Evolutionary conservation across 306 rosid species (phyloP).

Genomic region (Vachellia collinsii): DNA sequence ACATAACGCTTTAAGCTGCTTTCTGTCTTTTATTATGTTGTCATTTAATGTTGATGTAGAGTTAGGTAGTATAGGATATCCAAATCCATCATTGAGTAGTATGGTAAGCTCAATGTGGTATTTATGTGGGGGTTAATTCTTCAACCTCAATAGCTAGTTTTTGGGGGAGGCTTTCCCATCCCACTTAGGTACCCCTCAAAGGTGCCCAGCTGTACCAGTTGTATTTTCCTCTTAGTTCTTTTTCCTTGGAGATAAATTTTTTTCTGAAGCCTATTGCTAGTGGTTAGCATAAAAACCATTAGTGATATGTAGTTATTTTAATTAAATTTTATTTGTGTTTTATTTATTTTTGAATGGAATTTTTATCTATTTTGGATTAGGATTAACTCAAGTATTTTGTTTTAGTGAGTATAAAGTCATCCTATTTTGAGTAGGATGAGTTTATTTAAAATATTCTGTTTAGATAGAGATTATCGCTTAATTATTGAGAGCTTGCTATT

Average conservation of each 20-base stretch:
- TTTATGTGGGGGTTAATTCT: not conserved
- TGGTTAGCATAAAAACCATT: not conserved
- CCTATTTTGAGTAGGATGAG: not conserved
- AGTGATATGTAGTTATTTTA: not conserved
- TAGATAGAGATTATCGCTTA: not conserved
- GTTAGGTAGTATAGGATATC: not conserved
- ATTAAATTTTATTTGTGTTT: not conserved
- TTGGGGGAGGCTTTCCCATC: not conserved
- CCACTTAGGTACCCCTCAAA: not conserved
- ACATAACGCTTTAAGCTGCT: not conserved
- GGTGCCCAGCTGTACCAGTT: not conserved
- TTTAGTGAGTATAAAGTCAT: not conserved
- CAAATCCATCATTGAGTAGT: not conserved
- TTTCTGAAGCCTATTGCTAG: not conserved
- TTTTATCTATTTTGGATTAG: not conserved
- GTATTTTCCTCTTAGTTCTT: not conserved
- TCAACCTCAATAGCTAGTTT: not conserved
- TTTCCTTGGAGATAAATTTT: not conserved
- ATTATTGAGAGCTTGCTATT: not conserved
- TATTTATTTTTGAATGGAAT: not conserved
- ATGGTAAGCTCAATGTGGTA: not conserved
- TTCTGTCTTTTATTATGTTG: not conserved
- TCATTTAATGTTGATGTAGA: not conserved
- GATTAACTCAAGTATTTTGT: not conserved
- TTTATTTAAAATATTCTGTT: not conserved